phyloP scores from a whole-genome alignment of 2,329 filamentous ascomycete genomes.

The Colletotrichum spinosum region DNA sequence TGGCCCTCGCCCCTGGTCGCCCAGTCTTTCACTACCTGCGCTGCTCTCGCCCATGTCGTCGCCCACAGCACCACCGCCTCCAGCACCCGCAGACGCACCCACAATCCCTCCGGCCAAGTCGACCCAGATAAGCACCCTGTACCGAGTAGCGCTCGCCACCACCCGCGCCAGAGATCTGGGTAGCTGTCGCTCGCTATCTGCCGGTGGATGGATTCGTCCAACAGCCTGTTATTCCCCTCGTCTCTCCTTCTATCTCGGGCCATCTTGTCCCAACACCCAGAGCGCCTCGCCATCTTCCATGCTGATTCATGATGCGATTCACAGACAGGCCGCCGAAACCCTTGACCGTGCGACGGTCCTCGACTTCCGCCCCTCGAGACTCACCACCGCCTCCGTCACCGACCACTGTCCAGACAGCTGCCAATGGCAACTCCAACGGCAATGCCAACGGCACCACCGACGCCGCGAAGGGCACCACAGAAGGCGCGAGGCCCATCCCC shows the following conservation, averaged over 20 bases:
- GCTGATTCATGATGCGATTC: constrained; percentile 32
- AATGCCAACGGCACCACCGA: constrained; percentile 23
- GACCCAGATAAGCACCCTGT: constrained; percentile 33
- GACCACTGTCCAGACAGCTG: constrained; percentile 20
- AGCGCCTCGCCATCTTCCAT: background rate
- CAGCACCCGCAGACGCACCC: constrained; percentile 21
- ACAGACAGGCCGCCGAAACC: constrained; percentile 34
- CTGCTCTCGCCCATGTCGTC: constrained; percentile 2
- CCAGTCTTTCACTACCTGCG: constrained; percentile 12
- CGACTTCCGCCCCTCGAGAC: constrained; percentile 27
- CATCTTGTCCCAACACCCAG: constrained; percentile 6
- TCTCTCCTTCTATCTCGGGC: background rate
- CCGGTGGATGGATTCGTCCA: constrained; percentile 29
- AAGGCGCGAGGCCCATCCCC: constrained; percentile 44
- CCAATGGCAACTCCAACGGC: constrained; percentile 28
- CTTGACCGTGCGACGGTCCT: constrained; percentile 23
- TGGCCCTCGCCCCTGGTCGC: constrained; percentile 25
- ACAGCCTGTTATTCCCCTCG: constrained; percentile 18
- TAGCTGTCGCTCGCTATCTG: background rate
- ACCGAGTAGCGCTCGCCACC: constrained; percentile 27
- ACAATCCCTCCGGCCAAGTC: constrained; percentile 21
- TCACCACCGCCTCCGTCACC: constrained; percentile 20
- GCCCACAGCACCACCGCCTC: constrained; percentile 13
- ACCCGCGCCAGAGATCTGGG: constrained; percentile 18
- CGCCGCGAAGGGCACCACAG: constrained; percentile 20